Percentiles rank a stretch among this genome's conserved stretches.
Evolutionary conservation across 768 basidiomycete species (phyloP).

Genomic region (Pilatotrama ljubarskyi): DNA sequence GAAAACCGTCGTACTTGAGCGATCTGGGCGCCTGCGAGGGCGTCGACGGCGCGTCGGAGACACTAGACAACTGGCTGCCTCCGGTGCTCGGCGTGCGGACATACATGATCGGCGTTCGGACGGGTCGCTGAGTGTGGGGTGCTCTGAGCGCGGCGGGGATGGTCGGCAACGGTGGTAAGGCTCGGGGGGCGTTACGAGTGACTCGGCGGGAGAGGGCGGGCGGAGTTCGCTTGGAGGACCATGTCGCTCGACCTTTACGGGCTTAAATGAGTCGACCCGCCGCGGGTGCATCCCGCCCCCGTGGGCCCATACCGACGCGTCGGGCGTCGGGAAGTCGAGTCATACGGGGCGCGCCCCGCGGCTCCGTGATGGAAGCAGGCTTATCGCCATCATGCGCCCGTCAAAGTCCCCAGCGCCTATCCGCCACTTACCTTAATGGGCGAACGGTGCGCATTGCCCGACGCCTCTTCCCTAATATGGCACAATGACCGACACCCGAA

Average conservation of each 20-base stretch:
- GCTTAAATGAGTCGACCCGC: slow-evolving; percentile 16
- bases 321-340: slow-evolving; percentile 22
- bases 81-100: slow-evolving; percentile 14
- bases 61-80: neutral
- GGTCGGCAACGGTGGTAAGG: neutral
- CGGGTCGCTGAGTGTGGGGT: neutral
- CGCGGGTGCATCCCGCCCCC: slow-evolving; percentile 5
- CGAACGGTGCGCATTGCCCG: neutral
- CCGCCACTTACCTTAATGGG: slow-evolving; percentile 9
- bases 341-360: slow-evolving; percentile 5
- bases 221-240: slow-evolving; percentile 9
- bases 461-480: neutral
- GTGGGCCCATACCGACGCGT: slow-evolving; percentile 3
- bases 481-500: neutral
- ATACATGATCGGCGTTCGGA: slow-evolving; percentile 9
- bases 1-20: slow-evolving; percentile 9
- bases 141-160: neutral
- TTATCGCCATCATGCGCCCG: neutral
- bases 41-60: slow-evolving; percentile 18
- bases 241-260: slow-evolving; percentile 11
- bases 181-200: neutral
- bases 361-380: slow-evolving; percentile 18
- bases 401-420: neutral
- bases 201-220: slow-evolving; percentile 12
- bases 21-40: slow-evolving; percentile 21